Evolutionary conservation across 1,284 basidiomycete genomes (phyloP), one percentile per base, ranked within the genome.

Genomic region (Agaricales sp.): DNA sequence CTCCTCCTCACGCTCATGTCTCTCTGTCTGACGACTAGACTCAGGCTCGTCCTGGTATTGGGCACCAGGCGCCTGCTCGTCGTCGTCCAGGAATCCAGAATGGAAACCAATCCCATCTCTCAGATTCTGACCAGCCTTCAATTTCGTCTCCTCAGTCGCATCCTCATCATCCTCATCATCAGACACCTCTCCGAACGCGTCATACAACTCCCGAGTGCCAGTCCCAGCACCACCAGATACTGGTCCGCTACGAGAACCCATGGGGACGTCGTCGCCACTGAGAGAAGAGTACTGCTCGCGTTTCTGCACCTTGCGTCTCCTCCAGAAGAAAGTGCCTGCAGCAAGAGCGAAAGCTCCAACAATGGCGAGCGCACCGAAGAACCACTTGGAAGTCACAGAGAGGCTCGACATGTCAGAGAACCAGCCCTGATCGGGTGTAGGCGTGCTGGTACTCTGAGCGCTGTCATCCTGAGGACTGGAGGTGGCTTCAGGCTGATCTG

Each of bases 321-420:
- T 71, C 74, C 88, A 77, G 76, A 91, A 74, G 71, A 80, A 77
- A 51, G 84, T 54, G 1, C 76, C 85, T 6, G 73, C 73, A 13
- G 76, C 72, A 37, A 84, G 63, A 21, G 78, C 80, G 63, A 95
- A 92, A 46, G 91, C 57, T 2, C 79, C 67, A 2, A 89, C 86
- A 2, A 77, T 72, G 14, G 80, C 80, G 14, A 82, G 63, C 1
- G 88, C 90, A 39, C 82, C 83, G 52, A 88, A 87, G 60, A 94
- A 78, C 92, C 92, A 96, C 55, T 81, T 83, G 52, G 87, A 82
- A 60, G 75, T 83, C 20, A 78, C 76, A 47, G 87, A 73, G 20
- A 95, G 75, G 50, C 75, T 80, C n/a, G 78, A 77, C 67, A 94
- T 83, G 52, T 82, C 85, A 2, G 82, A 72, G 64, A 94, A 92